These are phyloP conservation scores for Hansenula lynferdii DNA, from an alignment of 1,139 yeast genomes.

Conservation along the genomic window DNA sequence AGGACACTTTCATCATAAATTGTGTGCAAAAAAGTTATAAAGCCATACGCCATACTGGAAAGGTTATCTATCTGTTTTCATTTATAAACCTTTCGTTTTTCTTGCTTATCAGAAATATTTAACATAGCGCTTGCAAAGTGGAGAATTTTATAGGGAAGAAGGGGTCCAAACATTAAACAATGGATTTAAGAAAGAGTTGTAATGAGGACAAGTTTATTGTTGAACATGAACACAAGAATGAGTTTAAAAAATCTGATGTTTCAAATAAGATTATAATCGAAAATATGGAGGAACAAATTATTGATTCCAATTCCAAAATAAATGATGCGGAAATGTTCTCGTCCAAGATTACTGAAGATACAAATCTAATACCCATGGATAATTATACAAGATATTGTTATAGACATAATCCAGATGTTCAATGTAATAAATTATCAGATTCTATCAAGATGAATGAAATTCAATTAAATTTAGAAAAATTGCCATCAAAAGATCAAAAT, in stretches of 20 bases:
- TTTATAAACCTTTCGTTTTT: no score
- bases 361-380: conserved; percentile 27
- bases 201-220: not conserved
- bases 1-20: no score
- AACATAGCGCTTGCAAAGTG: no score
- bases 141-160: no score
- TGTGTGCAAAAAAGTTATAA: no score
- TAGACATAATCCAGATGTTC: conserved; percentile 84
- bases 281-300: not conserved
- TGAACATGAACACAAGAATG: not conserved
- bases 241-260: not conserved
- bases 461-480: conserved; percentile 52
- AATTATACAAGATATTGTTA: conserved; percentile 71
- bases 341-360: no score
- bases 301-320: no score
- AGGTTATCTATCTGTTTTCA: no score
- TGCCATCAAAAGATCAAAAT: conserved; percentile 61
- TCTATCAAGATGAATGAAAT: conserved; percentile 54
- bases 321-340: no score
- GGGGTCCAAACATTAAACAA: not conserved
- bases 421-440: conserved; percentile 69
- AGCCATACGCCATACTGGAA: no score
- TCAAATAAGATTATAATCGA: not conserved
- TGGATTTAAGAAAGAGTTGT: conserved; percentile 9
- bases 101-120: no score